Base-by-base conservation (phyloP, 306 rosid genomes). In the Mimosa pudica region DNA sequence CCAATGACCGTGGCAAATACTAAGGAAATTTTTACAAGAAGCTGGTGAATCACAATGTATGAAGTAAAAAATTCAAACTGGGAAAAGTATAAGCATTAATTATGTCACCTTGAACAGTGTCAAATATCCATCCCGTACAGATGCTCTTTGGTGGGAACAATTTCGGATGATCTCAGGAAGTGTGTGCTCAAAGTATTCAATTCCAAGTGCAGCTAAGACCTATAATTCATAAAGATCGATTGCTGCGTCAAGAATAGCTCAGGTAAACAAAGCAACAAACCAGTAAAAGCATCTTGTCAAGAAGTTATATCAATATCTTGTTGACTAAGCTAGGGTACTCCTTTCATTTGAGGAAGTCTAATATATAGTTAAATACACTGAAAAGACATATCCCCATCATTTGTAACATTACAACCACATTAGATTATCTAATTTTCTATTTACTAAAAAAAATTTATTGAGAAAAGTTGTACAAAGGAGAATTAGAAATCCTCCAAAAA, bases 161-260 rank as follows among this genome's bases (percentile, higher is more conserved):
- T 90, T 90, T 76, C 90, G 92, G 85, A 92, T 87, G 84, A 92
- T 76, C 83, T 95, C 98, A n/a, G 98, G 97, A 81, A 95, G 97
- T 86, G 89, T 90, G 79, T 82, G 92, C 88, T 92, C 96, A 85
- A 95, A 95, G 89, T 75, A 95, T 77, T 36, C 89, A 46, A 90
- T 86, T 69, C 98, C 98, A 73, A 95, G 98, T 20, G 98, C 98
- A 90, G 97, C 89, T 85, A 92, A 85, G 71, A 95, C 98, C 98
- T 92, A 84, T 17, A 75, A 73, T 81, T 38, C 63, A 76, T 65
- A 18, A 66, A 38, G 42, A 57, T 8, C 30, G 61, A 20, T 71
- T 71, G 60, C 77, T 58, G 48, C 38, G 74, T 61, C 76, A 73
- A 71, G 16, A 82, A 76, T 64, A 32, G 46, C 62, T 80, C 36